These are phyloP conservation scores for Wickerhamiella bombiphila DNA, from an alignment of 805 yeast species.

Conservation along the genomic window DNA sequence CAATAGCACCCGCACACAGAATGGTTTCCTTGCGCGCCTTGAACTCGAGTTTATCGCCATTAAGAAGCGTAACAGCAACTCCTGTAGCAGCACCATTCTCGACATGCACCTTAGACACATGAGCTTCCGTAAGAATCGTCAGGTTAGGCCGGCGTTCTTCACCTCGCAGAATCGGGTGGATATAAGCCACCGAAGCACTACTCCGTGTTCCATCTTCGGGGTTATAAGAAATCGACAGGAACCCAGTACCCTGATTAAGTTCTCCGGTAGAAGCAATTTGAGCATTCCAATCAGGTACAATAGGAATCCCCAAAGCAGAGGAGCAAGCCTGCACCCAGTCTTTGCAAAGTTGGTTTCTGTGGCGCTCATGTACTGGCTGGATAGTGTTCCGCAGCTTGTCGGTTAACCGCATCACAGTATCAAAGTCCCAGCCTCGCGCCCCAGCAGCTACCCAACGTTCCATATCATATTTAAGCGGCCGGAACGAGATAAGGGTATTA, in stretches of 20 bases:
- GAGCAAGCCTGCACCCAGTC: conserved; percentile 10
- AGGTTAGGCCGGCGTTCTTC: conserved; percentile 8
- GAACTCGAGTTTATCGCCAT: conserved; percentile 18
- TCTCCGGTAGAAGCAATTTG: conserved; percentile 5
- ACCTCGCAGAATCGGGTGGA: conserved; percentile 16
- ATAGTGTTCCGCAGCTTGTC: conserved; percentile 11
- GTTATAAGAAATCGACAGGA: conserved; percentile 10
- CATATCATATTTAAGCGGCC: conserved; percentile 22
- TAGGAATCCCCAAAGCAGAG: conserved; percentile 6
- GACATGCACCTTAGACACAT: conserved; percentile 14
- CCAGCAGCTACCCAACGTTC: conserved; percentile 22
- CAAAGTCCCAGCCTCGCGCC: conserved; percentile 23
- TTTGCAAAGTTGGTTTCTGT: conserved; percentile 10
- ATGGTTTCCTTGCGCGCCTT: conserved; percentile 21
- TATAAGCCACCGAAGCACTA: conserved; percentile 20
- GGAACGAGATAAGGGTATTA: conserved; percentile 23
- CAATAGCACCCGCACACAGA: conserved; percentile 23
- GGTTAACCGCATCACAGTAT: conserved; percentile 14
- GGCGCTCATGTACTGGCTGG: conserved; percentile 11
- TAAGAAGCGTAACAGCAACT: conserved; percentile 17
- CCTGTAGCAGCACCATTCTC: conserved; percentile 18
- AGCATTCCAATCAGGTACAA: conserved; percentile 6
- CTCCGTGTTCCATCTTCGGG: conserved; percentile 17
- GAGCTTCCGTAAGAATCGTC: conserved; percentile 9
- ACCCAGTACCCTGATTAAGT: conserved; percentile 4